Base-by-base conservation (phyloP, 768 basidiomycete genomes). In the Lactarius hatsudake region DNA sequence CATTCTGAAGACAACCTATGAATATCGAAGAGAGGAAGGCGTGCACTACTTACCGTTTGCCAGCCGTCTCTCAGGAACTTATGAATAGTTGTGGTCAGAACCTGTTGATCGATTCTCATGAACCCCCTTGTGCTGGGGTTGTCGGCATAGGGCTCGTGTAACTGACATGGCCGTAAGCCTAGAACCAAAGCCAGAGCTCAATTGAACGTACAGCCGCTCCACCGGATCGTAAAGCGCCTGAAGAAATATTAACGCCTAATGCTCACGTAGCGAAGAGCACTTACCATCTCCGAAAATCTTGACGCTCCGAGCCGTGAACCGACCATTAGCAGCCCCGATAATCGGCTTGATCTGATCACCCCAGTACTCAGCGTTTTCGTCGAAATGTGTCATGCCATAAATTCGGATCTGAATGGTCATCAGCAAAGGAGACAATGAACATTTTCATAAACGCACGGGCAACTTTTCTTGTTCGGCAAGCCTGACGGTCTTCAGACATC, bases 211-310 rank as follows among this genome's bases (percentile, higher is more conserved):
- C 89, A 53, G 95, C 94, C 55, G 95, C 93, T 55, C 94, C 95
- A 65, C 93, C 89, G n/a, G 89, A 89, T 38, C 95, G 85, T 43
- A 97, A 79, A 36, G 94, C 95, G 65, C 94, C 90, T 91, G 64
- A 28, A 64, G n/a, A 45, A 58, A 40, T 55, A 23, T 45, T 63
- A 51, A 43, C 48, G 23, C 62, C 56, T 55, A 48, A 20, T 54
- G n/a, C 38, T 51, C 30, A 23, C 43, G 34, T 28, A 32, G 42
- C 23, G 48, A 57, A 32, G 55, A 61, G 53, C 36, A 57, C 74
- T 67, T 76, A 86, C 87, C 87, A 76, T 89, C 87, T 13, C 87
- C 86, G 75, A 93, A 91, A 18, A 93, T 86, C 73, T 93, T 93
- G 64, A 93, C 84, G 71, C 89, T 91, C 32, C 91, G 84, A 10